Conservation (phyloP, 2,329 filamentous ascomycete genomes). For the Botrytis sinoallii region DNA sequence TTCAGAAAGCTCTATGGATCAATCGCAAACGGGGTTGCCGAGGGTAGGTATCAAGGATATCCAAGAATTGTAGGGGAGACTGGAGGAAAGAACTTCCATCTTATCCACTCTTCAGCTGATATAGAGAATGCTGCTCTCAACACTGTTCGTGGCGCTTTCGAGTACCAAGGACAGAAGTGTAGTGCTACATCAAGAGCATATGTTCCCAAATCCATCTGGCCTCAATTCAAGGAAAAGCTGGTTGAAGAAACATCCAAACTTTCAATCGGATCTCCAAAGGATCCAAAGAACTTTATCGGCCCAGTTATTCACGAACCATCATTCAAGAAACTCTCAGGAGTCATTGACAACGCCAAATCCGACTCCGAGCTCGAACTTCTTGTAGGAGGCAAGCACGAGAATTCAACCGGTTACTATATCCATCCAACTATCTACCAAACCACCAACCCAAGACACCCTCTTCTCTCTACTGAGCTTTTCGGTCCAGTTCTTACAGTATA, state of each 20-base stretch:
- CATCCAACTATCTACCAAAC: conserved; percentile 79
- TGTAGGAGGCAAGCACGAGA: conserved; percentile 73
- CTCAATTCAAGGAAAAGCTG: conserved; percentile 65
- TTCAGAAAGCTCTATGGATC: conserved; percentile 86
- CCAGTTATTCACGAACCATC: conserved; percentile 83
- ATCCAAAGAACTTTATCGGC: conserved; percentile 76
- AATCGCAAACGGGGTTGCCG: conserved; percentile 76
- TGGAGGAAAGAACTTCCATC: conserved; percentile 90
- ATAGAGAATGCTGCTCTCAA: conserved; percentile 75
- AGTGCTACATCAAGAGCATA: conserved; percentile 79
- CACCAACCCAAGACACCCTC: conserved; percentile 67
- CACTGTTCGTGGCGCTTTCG: conserved; percentile 82
- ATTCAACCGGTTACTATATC: conserved; percentile 76
- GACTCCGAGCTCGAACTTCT: conserved; percentile 71
- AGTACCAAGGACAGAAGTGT: conserved; percentile 91
- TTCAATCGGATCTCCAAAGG: conserved; percentile 64
- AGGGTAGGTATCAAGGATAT: conserved; percentile 80
- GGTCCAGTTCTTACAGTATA: conserved; percentile 72
- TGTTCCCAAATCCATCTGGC: conserved; percentile 71
- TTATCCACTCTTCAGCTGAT: conserved; percentile 75
- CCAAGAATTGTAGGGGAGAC: conserved; percentile 88
- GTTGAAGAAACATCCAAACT: conserved; percentile 65
- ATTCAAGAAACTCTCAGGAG: conserved; percentile 74
- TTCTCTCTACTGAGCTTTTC: conserved; percentile 78
- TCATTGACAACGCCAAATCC: conserved; percentile 76